These are phyloP conservation scores for Chlorella vulgaris DNA, from an alignment of 139 green algal genomes.

Conservation along the genomic window DNA sequence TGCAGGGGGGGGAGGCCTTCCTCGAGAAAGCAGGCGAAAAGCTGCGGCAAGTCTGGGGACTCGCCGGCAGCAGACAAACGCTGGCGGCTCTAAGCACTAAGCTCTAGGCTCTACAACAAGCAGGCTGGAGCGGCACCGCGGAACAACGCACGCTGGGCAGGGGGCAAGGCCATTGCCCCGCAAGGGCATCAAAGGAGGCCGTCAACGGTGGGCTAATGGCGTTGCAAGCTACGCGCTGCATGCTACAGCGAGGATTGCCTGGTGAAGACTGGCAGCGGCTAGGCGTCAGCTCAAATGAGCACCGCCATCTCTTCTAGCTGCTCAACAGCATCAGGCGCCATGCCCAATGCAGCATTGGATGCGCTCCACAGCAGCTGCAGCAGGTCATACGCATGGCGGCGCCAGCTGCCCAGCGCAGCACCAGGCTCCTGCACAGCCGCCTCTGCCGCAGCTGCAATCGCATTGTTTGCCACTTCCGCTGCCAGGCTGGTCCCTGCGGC, in stretches of 20 bases:
- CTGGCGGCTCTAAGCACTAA: too few species aligned
- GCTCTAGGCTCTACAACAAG: too few species aligned
- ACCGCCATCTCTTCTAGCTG: slow-evolving; percentile 31
- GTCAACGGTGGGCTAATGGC: too few species aligned
- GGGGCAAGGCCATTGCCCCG: too few species aligned
- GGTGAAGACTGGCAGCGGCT: neutral
- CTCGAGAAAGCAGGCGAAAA: too few species aligned
- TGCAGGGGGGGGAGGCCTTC: too few species aligned
- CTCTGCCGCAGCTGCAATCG: neutral
- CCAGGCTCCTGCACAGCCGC: neutral
- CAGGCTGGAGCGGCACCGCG: too few species aligned
- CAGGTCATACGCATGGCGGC: neutral
- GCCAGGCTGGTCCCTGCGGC: neutral
- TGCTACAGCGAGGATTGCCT: neutral
- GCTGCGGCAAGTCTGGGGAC: too few species aligned
- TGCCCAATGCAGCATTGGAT: slow-evolving; percentile 16
- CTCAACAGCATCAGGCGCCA: slow-evolving; percentile 11
- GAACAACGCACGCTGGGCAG: too few species aligned
- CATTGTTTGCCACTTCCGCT: neutral
- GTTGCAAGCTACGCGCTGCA: neutral
- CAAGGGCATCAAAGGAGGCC: too few species aligned
- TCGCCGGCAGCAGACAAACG: too few species aligned
- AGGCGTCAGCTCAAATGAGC: neutral
- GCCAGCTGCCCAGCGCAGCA: neutral
- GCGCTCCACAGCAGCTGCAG: slow-evolving; percentile 17